Percentiles rank a stretch among this genome's conserved stretches.
Evolutionary conservation across 441 rosid genomes (phyloP).

Genomic region (Corymbia calophylla): DNA sequence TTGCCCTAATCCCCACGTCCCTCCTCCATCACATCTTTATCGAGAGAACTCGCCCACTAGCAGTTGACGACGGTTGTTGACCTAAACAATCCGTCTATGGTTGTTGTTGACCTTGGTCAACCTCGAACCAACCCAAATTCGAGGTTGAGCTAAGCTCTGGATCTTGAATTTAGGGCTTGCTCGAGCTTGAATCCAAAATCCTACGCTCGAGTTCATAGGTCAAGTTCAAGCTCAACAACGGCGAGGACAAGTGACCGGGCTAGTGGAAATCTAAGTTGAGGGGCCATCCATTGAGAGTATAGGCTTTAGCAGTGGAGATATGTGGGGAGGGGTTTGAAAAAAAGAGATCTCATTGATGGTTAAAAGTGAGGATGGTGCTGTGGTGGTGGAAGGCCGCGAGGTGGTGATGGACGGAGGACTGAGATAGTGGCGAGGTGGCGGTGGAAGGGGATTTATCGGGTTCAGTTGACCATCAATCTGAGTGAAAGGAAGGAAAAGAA

Average conservation of each 20-base stretch:
- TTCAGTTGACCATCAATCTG: too few relatives aligned
- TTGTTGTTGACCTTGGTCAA: background rate
- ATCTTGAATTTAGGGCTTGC: too few relatives aligned
- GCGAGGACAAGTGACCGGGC: fast-evolving
- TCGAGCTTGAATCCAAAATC: too few relatives aligned
- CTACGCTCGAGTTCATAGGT: too few relatives aligned
- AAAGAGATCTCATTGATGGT: background rate
- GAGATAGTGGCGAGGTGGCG: too few relatives aligned
- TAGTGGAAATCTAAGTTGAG: background rate
- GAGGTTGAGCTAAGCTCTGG: background rate
- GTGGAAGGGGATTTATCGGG: too few relatives aligned
- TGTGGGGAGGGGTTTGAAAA: background rate
- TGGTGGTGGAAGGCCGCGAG: background rate
- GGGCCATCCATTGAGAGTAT: background rate
- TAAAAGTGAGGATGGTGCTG: too few relatives aligned
- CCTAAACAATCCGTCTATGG: background rate
- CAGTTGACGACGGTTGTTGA: background rate
- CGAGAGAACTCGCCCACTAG: background rate
- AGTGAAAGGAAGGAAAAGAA: too few relatives aligned
- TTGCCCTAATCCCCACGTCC: background rate
- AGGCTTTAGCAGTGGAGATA: background rate
- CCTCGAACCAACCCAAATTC: background rate
- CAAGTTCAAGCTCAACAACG: too few relatives aligned
- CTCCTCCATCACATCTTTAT: background rate
- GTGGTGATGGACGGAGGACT: background rate